phyloP scores from a whole-genome alignment of 2,329 filamentous ascomycete genomes.

The Fusarium sp. region DNA sequence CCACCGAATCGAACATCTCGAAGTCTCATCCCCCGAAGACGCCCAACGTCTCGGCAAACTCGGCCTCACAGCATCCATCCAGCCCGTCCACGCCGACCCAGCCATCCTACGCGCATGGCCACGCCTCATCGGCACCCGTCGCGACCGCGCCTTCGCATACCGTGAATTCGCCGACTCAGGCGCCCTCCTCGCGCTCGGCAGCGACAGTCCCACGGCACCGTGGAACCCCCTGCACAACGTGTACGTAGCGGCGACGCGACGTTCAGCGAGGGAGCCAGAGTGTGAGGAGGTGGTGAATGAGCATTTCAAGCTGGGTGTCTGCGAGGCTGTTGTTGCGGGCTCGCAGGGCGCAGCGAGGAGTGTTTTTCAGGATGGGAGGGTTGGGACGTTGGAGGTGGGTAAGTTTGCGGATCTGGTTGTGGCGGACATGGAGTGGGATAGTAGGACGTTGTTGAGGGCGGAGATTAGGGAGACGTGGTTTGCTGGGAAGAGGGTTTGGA shows the following conservation, averaged over 20 bases:
- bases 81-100: slow-evolving; percentile 66
- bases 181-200: slow-evolving; percentile 63
- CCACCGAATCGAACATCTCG: slow-evolving; percentile 71
- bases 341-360: slow-evolving; percentile 63
- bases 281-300: slow-evolving; percentile 56
- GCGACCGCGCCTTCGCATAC: slow-evolving; percentile 68
- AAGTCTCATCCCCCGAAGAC: slow-evolving; percentile 64
- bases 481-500: slow-evolving; percentile 54
- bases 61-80: slow-evolving; percentile 66
- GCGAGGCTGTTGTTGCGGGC: slow-evolving; percentile 60
- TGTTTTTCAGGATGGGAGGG: slow-evolving; percentile 58
- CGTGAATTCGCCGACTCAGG: slow-evolving; percentile 64
- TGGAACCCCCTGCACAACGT: slow-evolving; percentile 61
- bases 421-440: slow-evolving; percentile 58
- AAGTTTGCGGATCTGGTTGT: slow-evolving; percentile 64
- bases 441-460: slow-evolving; percentile 55
- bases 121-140: slow-evolving; percentile 61
- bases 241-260: slow-evolving; percentile 65
- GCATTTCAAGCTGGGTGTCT: slow-evolving; percentile 60
- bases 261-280: slow-evolving; percentile 59
- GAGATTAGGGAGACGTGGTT: slow-evolving; percentile 63
- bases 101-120: slow-evolving; percentile 69
- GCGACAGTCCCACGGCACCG: slow-evolving; percentile 66
- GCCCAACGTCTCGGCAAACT: slow-evolving; percentile 63
- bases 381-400: slow-evolving; percentile 60